Conservation (phyloP, 2,329 filamentous ascomycete genomes). For the Pseudovirgaria hyperparasitica region DNA sequence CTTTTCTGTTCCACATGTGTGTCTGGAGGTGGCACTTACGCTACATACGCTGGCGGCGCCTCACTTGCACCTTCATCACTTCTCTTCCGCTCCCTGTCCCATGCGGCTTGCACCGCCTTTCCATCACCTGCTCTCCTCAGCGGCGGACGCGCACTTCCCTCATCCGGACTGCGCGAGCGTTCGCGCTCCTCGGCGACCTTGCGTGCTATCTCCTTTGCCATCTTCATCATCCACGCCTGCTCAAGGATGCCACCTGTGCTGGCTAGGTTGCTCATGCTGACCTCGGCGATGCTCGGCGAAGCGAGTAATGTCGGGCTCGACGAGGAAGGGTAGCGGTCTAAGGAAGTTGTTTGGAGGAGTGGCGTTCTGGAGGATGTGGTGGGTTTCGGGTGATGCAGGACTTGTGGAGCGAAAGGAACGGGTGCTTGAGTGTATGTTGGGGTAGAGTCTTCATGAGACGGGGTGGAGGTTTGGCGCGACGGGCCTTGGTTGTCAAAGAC, state of each 20-base stretch:
- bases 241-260: slow-evolving; percentile 49
- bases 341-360: too few species aligned
- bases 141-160: slow-evolving; percentile 3
- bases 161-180: slow-evolving; percentile 8
- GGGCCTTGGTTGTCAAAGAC: too few species aligned
- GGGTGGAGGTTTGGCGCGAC: too few species aligned
- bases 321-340: slow-evolving; percentile 3
- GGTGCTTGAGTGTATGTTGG: too few species aligned
- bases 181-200: slow-evolving; percentile 79
- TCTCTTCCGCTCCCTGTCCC: slow-evolving; percentile 10
- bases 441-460: too few species aligned
- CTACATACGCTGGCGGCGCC: slow-evolving; percentile 22
- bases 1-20: too few species aligned
- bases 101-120: background rate
- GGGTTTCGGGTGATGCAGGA: too few species aligned
- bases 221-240: slow-evolving; percentile 82
- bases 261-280: slow-evolving; percentile 8
- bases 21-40: too few species aligned
- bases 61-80: slow-evolving; percentile 15
- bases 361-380: background rate
- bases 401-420: too few species aligned
- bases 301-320: slow-evolving; percentile 6
- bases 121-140: slow-evolving; percentile 6
- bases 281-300: slow-evolving; percentile 13
- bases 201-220: slow-evolving; percentile 81